phyloP scores from a whole-genome alignment of 176 grass and related monocot genomes.

The Carex scoparia region DNA sequence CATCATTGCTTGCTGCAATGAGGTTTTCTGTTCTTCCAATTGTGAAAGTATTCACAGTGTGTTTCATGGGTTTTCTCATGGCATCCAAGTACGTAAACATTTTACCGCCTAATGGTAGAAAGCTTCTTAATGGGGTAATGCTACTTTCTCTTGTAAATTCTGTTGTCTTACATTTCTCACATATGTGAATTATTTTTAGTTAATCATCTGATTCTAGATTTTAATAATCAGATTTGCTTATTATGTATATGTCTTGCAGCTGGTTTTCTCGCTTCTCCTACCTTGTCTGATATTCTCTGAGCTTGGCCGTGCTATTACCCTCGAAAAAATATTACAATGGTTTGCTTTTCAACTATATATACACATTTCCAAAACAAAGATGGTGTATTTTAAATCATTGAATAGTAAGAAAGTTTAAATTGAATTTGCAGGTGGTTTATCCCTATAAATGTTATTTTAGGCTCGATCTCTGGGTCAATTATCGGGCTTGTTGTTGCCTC shows the following conservation, averaged over 20 bases:
- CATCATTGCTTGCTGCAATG: slow-evolving; percentile 55
- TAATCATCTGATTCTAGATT: not conserved
- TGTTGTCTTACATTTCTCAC: slow-evolving; percentile 8
- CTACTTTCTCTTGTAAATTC: slow-evolving; percentile 1
- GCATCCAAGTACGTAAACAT: slow-evolving; percentile 93
- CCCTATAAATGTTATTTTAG: slow-evolving; percentile 89
- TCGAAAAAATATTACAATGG: slow-evolving; percentile 78
- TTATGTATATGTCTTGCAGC: slow-evolving; percentile 41
- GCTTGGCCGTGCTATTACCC: slow-evolving; percentile 70
- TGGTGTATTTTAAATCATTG: not conserved
- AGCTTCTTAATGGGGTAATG: slow-evolving; percentile 91
- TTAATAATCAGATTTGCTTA: not conserved
- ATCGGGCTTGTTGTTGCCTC: slow-evolving; percentile 83
- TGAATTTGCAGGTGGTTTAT: slow-evolving; percentile 86
- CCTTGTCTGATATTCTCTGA: slow-evolving; percentile 98
- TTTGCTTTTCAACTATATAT: slow-evolving; percentile 29
- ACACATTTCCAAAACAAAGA: not conserved
- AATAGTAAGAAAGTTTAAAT: not conserved
- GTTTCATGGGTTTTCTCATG: slow-evolving; percentile 98
- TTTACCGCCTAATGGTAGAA: slow-evolving; percentile 76
- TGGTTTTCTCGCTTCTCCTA: slow-evolving; percentile 97
- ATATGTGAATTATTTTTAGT: slow-evolving; percentile 6
- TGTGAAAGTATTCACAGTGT: slow-evolving; percentile 93
- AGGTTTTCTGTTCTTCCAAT: slow-evolving; percentile 82
- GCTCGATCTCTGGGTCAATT: slow-evolving; percentile 63